phyloP scores from a whole-genome alignment of 176 grass and related monocot species.

The Aegilops bicornis region DNA sequence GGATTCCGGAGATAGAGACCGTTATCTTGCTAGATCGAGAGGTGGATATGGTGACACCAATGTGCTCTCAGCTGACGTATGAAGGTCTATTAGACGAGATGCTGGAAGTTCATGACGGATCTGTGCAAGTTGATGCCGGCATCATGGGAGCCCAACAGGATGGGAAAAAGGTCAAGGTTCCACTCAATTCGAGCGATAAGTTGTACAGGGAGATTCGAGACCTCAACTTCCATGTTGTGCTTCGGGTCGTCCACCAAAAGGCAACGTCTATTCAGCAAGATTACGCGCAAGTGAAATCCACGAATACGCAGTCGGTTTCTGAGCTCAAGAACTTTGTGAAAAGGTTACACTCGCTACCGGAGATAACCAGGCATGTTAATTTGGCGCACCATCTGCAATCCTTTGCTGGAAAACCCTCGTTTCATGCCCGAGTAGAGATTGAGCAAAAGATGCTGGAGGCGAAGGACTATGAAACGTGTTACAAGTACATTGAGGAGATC shows the following conservation, averaged over 20 bases:
- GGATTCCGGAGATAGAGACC: constrained; percentile 71
- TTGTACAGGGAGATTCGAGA: constrained; percentile 97
- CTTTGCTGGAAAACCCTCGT: constrained; percentile 74
- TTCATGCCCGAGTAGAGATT: constrained; percentile 83
- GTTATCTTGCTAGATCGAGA: constrained; percentile 86
- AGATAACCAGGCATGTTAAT: constrained; percentile 94
- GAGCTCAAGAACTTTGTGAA: constrained; percentile 96
- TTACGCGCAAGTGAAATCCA: constrained; percentile 88
- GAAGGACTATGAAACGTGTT: constrained; percentile 81
- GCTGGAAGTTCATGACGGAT: constrained; percentile 76
- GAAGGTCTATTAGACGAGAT: constrained; percentile 97
- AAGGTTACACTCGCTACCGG: constrained; percentile 83
- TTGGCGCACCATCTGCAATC: constrained; percentile 92
- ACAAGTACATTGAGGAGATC: constrained; percentile 97
- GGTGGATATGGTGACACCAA: constrained; percentile 95
- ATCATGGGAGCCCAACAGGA: constrained; percentile 81
- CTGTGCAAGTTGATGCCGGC: constrained; percentile 76
- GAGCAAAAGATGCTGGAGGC: constrained; percentile 86
- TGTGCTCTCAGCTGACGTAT: constrained; percentile 93
- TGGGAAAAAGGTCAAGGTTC: constrained; percentile 84
- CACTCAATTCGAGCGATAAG: constrained; percentile 78
- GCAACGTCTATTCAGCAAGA: constrained; percentile 93
- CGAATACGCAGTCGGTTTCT: constrained; percentile 51
- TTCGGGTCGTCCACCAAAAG: constrained; percentile 84
- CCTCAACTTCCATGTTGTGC: constrained; percentile 85